Percentiles rank a stretch among this genome's conserved stretches.
Evolutionary conservation across 2,329 filamentous ascomycete species (phyloP).

Genomic region (Cryphonectria japonica): DNA sequence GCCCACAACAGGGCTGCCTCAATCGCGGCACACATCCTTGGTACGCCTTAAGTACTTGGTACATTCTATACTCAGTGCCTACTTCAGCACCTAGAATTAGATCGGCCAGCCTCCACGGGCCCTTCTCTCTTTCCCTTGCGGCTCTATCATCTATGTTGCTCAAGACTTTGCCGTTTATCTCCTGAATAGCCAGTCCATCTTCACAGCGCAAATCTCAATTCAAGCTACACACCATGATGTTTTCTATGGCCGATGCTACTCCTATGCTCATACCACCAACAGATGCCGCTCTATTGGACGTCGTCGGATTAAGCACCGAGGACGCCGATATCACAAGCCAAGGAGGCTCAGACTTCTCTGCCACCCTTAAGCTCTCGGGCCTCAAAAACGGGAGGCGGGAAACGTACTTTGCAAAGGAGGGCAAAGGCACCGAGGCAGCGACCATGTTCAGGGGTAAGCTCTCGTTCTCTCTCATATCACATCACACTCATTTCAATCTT

Average conservation of each 20-base stretch:
- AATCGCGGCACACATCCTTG: neutral
- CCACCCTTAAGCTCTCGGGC: slow-evolving; percentile 54
- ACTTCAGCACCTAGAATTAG: too few species aligned
- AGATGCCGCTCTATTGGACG: slow-evolving; percentile 65
- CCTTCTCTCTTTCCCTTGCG: neutral
- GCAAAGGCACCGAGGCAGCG: slow-evolving; percentile 59
- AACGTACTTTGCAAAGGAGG: slow-evolving; percentile 75
- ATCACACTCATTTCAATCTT: too few species aligned
- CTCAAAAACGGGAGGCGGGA: slow-evolving; percentile 31
- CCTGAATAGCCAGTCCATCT: neutral
- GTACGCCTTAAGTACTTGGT: neutral
- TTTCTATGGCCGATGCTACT: neutral
- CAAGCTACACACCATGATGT: neutral
- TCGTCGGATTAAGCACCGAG: slow-evolving; percentile 61
- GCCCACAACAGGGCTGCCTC: neutral
- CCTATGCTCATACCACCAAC: slow-evolving; percentile 44
- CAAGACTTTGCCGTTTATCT: neutral
- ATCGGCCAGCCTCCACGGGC: neutral
- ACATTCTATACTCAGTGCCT: neutral
- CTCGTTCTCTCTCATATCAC: too few species aligned
- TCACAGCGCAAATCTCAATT: neutral
- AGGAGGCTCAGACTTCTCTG: slow-evolving; percentile 70
- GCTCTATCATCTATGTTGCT: neutral
- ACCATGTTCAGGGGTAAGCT: slow-evolving; percentile 67
- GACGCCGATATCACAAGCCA: slow-evolving; percentile 60